Conservation (phyloP, 192 early-diverging fungal genomes). For the Diversispora epigaea region DNA sequence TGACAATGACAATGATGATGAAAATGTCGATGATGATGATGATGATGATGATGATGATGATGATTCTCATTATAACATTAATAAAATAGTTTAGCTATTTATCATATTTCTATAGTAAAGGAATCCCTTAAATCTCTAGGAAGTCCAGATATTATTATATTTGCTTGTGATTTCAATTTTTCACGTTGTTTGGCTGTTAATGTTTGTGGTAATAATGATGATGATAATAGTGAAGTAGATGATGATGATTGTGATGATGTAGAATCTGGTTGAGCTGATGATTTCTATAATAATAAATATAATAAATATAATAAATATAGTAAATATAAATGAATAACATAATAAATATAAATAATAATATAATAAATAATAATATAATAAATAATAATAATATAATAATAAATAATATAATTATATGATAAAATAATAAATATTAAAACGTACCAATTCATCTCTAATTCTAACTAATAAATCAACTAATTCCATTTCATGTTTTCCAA, state of each 20-base stretch:
- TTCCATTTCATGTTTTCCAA: constrained; percentile 58
- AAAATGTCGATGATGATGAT: too few species aligned
- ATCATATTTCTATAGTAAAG: constrained; percentile 4
- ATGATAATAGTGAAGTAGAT: background rate
- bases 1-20: too few species aligned
- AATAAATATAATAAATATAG: background rate
- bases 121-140: constrained; percentile 27
- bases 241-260: background rate
- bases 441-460: constrained; percentile 64
- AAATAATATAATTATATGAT: background rate
- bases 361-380: background rate
- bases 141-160: constrained; percentile 19
- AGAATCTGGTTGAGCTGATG: background rate
- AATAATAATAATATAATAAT: background rate
- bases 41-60: too few species aligned
- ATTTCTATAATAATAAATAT: background rate
- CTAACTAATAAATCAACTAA: constrained; percentile 68
- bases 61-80: too few species aligned
- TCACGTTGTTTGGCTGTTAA: constrained; percentile 15
- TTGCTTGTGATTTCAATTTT: constrained; percentile 18
- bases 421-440: background rate
- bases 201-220: background rate
- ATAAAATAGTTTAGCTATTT: background rate
- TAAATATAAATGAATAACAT: background rate
- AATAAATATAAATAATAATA: background rate